Percentiles rank a stretch among this genome's conserved stretches.
phyloP scores from a whole-genome alignment of 371 early-diverging fungal genomes.

The Mortierella sp. region DNA sequence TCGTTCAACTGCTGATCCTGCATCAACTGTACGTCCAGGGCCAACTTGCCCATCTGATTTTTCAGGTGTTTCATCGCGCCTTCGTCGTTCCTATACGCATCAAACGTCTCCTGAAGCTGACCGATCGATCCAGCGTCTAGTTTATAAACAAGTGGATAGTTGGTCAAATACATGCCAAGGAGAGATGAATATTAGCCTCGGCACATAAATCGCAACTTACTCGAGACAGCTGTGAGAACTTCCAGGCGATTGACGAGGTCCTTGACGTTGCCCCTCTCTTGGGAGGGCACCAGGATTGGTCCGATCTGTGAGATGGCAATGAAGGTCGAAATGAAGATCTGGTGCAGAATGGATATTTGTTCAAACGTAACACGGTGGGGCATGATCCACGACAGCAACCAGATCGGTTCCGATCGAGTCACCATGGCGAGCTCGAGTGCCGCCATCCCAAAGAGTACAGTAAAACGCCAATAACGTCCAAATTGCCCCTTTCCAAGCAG shows the following conservation, averaged over 20 bases:
- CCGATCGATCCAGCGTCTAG: slow-evolving; percentile 55
- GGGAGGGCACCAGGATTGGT: slow-evolving; percentile 62
- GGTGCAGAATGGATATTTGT: slow-evolving; percentile 63
- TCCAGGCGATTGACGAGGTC: slow-evolving; percentile 55
- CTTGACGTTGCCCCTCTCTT: slow-evolving; percentile 36
- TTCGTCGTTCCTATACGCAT: slow-evolving; percentile 57
- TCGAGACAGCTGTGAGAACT: slow-evolving; percentile 49
- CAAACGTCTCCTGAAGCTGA: slow-evolving; percentile 55
- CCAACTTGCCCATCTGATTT: slow-evolving; percentile 62
- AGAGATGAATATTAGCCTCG: too few relatives aligned
- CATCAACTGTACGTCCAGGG: slow-evolving; percentile 57
- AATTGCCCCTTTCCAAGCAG: slow-evolving; percentile 65
- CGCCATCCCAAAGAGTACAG: slow-evolving; percentile 58
- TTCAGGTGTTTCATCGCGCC: slow-evolving; percentile 53
- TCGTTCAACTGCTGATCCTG: slow-evolving; percentile 52
- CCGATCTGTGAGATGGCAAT: slow-evolving; percentile 71
- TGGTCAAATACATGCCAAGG: background rate
- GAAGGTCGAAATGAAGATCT: slow-evolving; percentile 62
- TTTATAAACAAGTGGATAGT: background rate
- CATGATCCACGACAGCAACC: slow-evolving; percentile 44
- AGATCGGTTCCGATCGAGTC: slow-evolving; percentile 45
- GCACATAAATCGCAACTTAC: slow-evolving; percentile 15
- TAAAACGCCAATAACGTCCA: slow-evolving; percentile 71
- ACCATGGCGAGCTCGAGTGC: slow-evolving; percentile 60
- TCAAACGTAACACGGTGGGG: slow-evolving; percentile 62